Percentiles rank a stretch among this genome's conserved stretches.
phyloP scores from a whole-genome alignment of 2,329 filamentous ascomycete genomes.

The Alternaria burnsii region DNA sequence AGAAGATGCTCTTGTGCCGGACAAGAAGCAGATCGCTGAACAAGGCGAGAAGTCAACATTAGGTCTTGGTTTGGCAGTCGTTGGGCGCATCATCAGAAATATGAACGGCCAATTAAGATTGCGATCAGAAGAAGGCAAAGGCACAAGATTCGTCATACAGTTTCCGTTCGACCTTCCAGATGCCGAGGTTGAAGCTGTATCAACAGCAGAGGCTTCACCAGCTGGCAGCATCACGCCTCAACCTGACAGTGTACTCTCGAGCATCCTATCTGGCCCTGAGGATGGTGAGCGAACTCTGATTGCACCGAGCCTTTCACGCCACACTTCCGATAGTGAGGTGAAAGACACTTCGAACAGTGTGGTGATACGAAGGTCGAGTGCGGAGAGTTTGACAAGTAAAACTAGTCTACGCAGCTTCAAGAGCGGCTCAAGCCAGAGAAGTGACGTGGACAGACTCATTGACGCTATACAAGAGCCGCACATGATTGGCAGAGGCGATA shows the following conservation, averaged over 20 bases:
- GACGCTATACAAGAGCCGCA: constrained; percentile 73
- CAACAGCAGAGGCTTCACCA: constrained; percentile 15
- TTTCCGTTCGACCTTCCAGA: constrained; percentile 75
- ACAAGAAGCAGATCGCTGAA: constrained; percentile 42
- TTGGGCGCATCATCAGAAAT: constrained; percentile 85
- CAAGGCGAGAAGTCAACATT: constrained; percentile 61
- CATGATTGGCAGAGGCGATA: constrained; percentile 33
- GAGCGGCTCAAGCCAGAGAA: constrained; percentile 60
- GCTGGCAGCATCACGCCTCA: constrained; percentile 36
- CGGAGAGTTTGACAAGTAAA: constrained; percentile 60
- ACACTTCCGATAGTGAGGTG: constrained; percentile 25
- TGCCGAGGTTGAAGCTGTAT: constrained; percentile 24
- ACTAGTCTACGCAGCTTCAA: constrained; percentile 57
- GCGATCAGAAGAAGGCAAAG: constrained; percentile 83
- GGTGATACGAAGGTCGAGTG: constrained; percentile 44
- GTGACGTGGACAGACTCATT: constrained; percentile 75
- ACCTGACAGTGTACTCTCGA: constrained; percentile 11
- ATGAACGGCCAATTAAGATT: constrained; percentile 88
- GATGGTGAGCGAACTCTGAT: constrained; percentile 70
- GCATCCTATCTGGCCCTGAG: constrained; percentile 1
- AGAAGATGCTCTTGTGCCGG: constrained; percentile 43
- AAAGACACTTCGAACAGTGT: neutral
- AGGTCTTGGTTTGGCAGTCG: constrained; percentile 85
- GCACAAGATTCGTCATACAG: constrained; percentile 82
- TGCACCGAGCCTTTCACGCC: constrained; percentile 43